These are phyloP conservation scores for Metarhizium anisopliae DNA, from an alignment of 2,329 filamentous ascomycete genomes.

Conservation along the genomic window DNA sequence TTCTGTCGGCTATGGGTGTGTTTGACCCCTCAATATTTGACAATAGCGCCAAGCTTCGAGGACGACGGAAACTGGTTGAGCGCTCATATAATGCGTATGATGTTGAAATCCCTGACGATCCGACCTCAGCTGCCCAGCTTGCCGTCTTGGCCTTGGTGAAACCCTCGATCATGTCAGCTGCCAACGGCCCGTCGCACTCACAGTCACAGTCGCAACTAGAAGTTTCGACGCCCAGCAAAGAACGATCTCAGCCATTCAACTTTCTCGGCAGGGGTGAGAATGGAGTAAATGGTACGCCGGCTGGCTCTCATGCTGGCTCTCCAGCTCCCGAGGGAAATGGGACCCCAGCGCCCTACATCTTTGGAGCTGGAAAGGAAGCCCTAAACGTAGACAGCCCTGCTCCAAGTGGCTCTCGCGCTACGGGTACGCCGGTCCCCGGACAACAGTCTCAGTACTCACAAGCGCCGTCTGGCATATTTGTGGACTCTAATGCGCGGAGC, in stretches of 20 bases:
- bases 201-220: constrained; percentile 29
- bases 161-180: constrained; percentile 41
- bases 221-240: constrained; percentile 52
- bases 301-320: constrained; percentile 78
- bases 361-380: constrained; percentile 37
- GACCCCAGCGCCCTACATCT: constrained; percentile 56
- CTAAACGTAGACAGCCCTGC: constrained; percentile 43
- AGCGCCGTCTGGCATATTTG: constrained; percentile 36
- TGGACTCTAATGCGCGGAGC: constrained; percentile 42
- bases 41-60: constrained; percentile 66
- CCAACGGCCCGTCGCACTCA: constrained; percentile 33
- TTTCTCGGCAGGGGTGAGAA: constrained; percentile 59
- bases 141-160: constrained; percentile 52
- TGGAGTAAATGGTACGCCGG: constrained; percentile 66
- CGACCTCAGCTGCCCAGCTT: constrained; percentile 74
- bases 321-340: constrained; percentile 70
- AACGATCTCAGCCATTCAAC: constrained; percentile 57
- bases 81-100: constrained; percentile 94
- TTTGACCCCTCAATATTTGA: constrained; percentile 87
- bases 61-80: constrained; percentile 72
- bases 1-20: constrained; percentile 90
- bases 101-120: constrained; percentile 77
- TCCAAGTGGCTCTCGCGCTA: constrained; percentile 42
- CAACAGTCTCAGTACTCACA: constrained; percentile 21
- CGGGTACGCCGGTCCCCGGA: constrained; percentile 32